Evolutionary conservation across 2,329 filamentous ascomycete genomes (phyloP).

Genomic region (Ascochyta viciae-villosae): DNA sequence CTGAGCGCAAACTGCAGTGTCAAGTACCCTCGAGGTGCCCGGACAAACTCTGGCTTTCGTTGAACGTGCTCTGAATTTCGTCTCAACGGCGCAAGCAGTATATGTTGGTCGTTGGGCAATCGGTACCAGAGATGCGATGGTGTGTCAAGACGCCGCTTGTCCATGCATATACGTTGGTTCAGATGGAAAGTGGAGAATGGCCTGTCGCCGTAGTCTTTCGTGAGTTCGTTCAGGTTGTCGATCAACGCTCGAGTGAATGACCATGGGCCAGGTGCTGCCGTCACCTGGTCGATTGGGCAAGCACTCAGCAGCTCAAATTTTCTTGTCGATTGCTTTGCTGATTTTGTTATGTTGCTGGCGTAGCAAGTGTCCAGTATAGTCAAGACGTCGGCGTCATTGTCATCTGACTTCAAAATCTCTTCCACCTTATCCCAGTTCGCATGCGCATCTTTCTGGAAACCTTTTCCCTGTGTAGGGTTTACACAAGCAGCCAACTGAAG

Average conservation of each 20-base stretch:
- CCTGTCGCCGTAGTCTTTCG: constrained; percentile 25
- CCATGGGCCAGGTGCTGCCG: constrained; percentile 35
- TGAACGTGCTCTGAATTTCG: constrained; percentile 10
- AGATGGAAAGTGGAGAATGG: constrained; percentile 43
- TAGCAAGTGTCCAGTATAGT: constrained; percentile 51
- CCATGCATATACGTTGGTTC: constrained; percentile 34
- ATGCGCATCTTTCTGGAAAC: constrained; percentile 34
- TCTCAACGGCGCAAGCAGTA: constrained; percentile 40
- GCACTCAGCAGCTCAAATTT: constrained; percentile 46
- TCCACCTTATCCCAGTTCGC: constrained; percentile 48
- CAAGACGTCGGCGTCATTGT: constrained; percentile 45
- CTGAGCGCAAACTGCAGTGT: constrained; percentile 42
- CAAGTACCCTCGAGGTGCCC: constrained; percentile 36
- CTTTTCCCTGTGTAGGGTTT: constrained; percentile 22
- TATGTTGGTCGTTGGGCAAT: constrained; percentile 37
- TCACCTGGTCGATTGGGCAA: constrained; percentile 36
- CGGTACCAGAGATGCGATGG: constrained; percentile 40
- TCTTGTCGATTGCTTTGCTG: constrained; percentile 28
- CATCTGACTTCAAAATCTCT: constrained; percentile 32
- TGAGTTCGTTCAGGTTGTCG: constrained; percentile 35
- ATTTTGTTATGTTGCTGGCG: constrained; percentile 44
- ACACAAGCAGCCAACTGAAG: constrained; percentile 37
- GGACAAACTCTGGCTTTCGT: constrained; percentile 14
- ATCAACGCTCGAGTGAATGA: constrained; percentile 48
- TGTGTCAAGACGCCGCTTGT: constrained; percentile 34